Evolutionary conservation across 352 stramenopile genomes (phyloP), one percentile per base, ranked within the genome.

Genomic region (Pythium pectinolyticum): DNA sequence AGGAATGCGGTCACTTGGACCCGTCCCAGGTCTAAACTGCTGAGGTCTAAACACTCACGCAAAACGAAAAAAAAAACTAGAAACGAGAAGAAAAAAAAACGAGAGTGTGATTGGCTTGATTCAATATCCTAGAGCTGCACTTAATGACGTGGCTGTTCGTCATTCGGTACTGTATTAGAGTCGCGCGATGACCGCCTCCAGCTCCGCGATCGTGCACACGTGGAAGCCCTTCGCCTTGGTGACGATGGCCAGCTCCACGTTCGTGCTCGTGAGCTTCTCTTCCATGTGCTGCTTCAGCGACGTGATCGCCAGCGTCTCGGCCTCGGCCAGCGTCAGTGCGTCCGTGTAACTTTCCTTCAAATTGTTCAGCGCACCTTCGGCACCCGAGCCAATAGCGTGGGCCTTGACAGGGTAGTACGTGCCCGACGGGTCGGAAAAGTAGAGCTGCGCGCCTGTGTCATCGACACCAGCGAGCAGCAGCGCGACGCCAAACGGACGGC

Each of bases 281-380:
- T 99, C 97, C 97, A 99, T 99, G 69, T 99, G 97, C 84, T 96
- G 96, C 81, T 99, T 99, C 35, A 99, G 80, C 14, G 96, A 97
- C 50, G 71, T 84, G 70, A 99, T 90, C 12, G 96, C 96, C 52
- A 99, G 81, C 53, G 93, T 94, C 82, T 99, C 96, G 24, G 97
- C 98, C 61, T 99, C 97, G 40, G 95, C 66, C 41, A 99, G 75
- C 34, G 97, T 98, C 77, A 99, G 84, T 45, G 95, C 86, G 49
- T 95, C 86, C 59, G 89, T 98, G 82, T 99, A 99, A 69, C 86
- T 92, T 69, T 99, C 98, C 82, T 99, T 96, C 22, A 99, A 73
- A 69, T 98, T 99, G 75, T 92, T 98, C 63, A 99, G 93, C 39
- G 98, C 98, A 15, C 97, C 97, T 81, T 99, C 97, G 63, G 88